Percentiles rank a stretch among this genome's conserved stretches.
Evolutionary conservation across 2,329 filamentous ascomycete species (phyloP).

Genomic region (Sporothrix variecibatus): DNA sequence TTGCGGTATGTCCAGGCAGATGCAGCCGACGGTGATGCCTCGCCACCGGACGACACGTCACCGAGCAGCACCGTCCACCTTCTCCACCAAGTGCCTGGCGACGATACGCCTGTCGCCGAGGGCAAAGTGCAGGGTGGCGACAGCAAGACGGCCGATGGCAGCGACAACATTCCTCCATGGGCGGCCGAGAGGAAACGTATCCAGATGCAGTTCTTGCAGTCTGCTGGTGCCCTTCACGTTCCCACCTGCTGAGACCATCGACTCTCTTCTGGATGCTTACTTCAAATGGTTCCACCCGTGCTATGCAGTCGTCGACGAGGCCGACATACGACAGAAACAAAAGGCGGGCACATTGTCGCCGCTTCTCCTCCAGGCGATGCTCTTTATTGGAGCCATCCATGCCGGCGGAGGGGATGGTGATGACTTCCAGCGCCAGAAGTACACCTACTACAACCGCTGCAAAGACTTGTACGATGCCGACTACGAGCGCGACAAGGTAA

Average conservation of each 20-base stretch:
- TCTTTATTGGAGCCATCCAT: background rate
- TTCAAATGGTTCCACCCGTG: slow-evolving; percentile 24
- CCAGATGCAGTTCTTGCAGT: background rate
- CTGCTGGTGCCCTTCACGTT: background rate
- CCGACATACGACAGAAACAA: background rate
- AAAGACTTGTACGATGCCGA: slow-evolving; percentile 15
- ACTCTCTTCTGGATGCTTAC: slow-evolving; percentile 21
- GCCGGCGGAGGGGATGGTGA: background rate
- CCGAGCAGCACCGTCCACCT: background rate
- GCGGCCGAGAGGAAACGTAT: background rate
- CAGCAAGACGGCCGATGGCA: background rate
- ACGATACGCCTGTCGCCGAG: background rate
- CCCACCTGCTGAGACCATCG: background rate
- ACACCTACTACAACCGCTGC: slow-evolving; percentile 3
- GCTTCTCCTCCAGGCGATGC: background rate
- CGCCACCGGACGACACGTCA: background rate
- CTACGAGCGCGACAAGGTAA: background rate
- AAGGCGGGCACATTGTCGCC: background rate
- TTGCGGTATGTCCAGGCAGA: background rate
- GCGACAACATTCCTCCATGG: background rate
- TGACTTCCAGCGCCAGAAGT: background rate
- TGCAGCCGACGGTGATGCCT: background rate
- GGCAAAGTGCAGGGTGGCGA: background rate
- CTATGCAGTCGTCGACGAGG: slow-evolving; percentile 25
- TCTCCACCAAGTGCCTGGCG: background rate